Conservation (phyloP, 768 basidiomycete species). For the Suillus decipiens region DNA sequence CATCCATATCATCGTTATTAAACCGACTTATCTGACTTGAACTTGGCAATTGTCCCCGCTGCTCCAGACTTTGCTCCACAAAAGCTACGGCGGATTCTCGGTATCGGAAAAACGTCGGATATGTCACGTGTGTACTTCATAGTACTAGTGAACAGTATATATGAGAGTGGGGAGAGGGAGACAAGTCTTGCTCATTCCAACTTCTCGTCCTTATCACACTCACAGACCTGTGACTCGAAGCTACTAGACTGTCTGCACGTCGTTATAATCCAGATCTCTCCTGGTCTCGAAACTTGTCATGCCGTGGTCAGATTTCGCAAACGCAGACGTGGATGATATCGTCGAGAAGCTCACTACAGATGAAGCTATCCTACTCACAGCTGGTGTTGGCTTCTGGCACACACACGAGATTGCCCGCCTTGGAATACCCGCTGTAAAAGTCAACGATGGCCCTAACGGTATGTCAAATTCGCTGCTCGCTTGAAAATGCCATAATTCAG, state of each 20-base stretch:
- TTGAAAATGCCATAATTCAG: neutral
- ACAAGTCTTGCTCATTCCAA: neutral
- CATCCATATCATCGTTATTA: too few species aligned
- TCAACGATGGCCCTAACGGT: slow-evolving; percentile 83
- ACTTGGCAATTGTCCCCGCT: neutral
- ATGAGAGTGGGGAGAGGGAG: slow-evolving; percentile 5
- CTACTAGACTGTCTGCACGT: neutral
- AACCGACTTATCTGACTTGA: neutral
- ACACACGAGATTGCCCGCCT: slow-evolving; percentile 65
- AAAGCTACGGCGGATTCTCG: slow-evolving; percentile 10
- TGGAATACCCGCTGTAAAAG: slow-evolving; percentile 73
- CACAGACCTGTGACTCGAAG: slow-evolving; percentile 1
- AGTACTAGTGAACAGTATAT: slow-evolving; percentile 8
- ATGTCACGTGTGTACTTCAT: slow-evolving; percentile 21
- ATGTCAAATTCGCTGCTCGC: slow-evolving; percentile 19
- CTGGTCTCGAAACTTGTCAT: slow-evolving; percentile 33
- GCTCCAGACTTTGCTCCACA: neutral
- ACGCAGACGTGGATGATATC: slow-evolving; percentile 59
- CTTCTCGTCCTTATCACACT: slow-evolving; percentile 15
- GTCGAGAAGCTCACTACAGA: slow-evolving; percentile 70
- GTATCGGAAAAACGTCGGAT: slow-evolving; percentile 6
- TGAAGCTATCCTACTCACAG: slow-evolving; percentile 71
- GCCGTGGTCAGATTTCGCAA: slow-evolving; percentile 70
- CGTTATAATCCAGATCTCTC: neutral
- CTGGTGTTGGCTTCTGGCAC: slow-evolving; percentile 80